Evolutionary conservation across 192 early-diverging fungal species (phyloP), one percentile per base, ranked within the genome.

Genomic region (Coemansia sp.): DNA sequence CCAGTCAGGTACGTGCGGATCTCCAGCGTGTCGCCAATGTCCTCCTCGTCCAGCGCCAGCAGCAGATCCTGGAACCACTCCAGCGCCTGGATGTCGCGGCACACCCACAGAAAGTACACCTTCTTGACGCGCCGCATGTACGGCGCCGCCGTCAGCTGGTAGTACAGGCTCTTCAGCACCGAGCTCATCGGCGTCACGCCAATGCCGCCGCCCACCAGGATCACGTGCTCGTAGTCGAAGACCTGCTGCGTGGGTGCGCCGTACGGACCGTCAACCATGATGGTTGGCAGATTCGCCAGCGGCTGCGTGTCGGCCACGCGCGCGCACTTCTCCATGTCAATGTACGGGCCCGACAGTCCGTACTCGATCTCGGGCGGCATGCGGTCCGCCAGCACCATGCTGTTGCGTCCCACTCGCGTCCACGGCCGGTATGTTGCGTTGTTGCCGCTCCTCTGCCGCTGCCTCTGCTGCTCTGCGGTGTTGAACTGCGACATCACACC

Each of bases 241-340:
- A 91, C 86, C 76, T 92, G 89, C 72, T 92, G 89, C 14, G 89
- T 87, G 37, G 91, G 88, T 7, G 92, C 90, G 22, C 93, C 92
- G 80, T 87, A 95, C 11, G 93, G 90, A 13, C 93, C 93, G 68
- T 95, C 93, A 38, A 93, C 70, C 67, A 72, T 70, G 67, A 95
- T 82, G 14, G 22, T 57, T 44, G 91, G 91, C 66, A 90, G 70
- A 22, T 63, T 75, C 22, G 79, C 67, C 41, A 61, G 61, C 32
- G 71, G 58, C 66, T 73, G 75, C 49, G 50, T 56, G 4, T 65
- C 53, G 49, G 64, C 64, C 40, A 77, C 42, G 11, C 40, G 62
- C 8, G 51, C 44, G 16, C 68, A 40, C 37, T 40, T 63, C 48
- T 59, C 54, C 20, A 65, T 60, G 40, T 49, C 64, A 5, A 51